Evolutionary conservation across 2,329 filamentous ascomycete species (phyloP), one percentile per base, ranked within the genome.

Genomic region (Hypoxylon sp.): DNA sequence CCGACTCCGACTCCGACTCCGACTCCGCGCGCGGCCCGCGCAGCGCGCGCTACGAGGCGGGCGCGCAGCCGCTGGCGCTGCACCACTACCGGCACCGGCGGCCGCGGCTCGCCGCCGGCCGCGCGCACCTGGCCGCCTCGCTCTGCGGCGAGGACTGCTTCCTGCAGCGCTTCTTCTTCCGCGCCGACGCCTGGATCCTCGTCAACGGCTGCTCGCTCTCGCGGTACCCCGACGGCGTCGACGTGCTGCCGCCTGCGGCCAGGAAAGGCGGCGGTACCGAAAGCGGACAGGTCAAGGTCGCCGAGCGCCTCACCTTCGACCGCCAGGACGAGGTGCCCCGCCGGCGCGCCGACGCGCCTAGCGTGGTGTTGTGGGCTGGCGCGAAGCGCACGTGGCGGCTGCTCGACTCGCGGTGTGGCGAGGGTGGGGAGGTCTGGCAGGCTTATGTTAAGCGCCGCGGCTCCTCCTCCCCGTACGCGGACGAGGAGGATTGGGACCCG

Each of bases 171-270:
- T 81, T 78, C 58, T 66, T 71, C 26, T 81, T 81, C 66, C 48
- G 49, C 3, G 70, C 67, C 33, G 78, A 80, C 64, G 72, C 75
- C 63, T 82, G 79, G 79, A 72, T 81, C 3, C 71, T 82, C 4
- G 75, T 79, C 38, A 81, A 80, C 58, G 79, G 79, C 4, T 72
- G 78, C 64, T 76, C 77, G 24, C 72, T 82, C 55, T 74, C 72
- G 35, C 73, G 79, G 43, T 79, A 81, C 61, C 72, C 74, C 0
- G 72, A 75, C 48, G 74, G 75, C 1, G 69, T 77, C 26, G 68
- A 67, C 27, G 55, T 53, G 4, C 4, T 54, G 6, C 26, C 64
- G 15, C n/a, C n/a, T n/a, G 27, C 63, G 6, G 45, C 31, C 31
- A 33, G 52, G 33, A 48, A 49, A 47, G 42, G 38, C 47, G 17